phyloP scores from a whole-genome alignment of 2,329 filamentous ascomycete genomes.

The Exophiala sp. region DNA sequence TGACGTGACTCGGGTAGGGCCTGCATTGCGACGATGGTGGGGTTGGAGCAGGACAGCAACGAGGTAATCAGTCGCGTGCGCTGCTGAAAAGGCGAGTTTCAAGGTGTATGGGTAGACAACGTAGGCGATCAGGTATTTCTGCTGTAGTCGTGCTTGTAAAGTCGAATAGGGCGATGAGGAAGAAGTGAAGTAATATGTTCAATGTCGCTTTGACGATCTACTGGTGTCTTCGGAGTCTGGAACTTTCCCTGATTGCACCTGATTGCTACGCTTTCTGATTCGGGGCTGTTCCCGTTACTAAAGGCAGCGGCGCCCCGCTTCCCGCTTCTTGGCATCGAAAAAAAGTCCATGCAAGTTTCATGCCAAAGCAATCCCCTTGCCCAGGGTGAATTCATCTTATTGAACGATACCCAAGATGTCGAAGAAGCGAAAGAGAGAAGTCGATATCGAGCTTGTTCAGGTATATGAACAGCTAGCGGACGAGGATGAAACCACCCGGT shows the following conservation, averaged over 20 bases:
- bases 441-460: constrained; percentile 46
- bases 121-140: background rate
- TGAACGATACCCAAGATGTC: constrained; percentile 9
- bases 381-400: background rate
- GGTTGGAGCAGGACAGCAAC: background rate
- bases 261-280: background rate
- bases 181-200: background rate
- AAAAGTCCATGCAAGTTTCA: background rate
- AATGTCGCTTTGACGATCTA: background rate
- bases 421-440: constrained; percentile 28
- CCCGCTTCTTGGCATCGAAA: background rate
- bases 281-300: background rate
- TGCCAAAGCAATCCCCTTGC: background rate
- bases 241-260: background rate
- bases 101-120: background rate
- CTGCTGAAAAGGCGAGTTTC: background rate
- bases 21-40: constrained; percentile 56
- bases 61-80: constrained; percentile 15
- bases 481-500: constrained; percentile 44
- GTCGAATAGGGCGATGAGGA: background rate
- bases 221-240: background rate
- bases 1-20: constrained; percentile 67
- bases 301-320: no score
- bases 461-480: constrained; percentile 49
- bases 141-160: background rate